These are phyloP conservation scores for Symbiodinium natans DNA, from an alignment of 73 alveolate genomes.

Conservation along the genomic window DNA sequence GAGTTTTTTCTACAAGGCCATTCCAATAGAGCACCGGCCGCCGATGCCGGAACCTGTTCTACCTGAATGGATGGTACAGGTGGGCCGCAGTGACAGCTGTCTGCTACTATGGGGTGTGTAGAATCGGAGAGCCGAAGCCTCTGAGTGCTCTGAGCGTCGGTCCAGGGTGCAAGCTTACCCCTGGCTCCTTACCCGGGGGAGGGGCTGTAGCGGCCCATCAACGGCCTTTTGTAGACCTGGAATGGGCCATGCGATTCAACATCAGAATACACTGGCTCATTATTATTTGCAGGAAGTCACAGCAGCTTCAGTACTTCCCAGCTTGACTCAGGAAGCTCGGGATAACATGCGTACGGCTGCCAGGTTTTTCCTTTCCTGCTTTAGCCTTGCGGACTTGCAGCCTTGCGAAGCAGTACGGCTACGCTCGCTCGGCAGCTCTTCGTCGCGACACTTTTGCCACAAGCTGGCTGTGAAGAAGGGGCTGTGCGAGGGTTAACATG, in stretches of 20 bases:
- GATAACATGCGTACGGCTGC: background rate
- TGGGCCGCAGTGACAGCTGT: background rate
- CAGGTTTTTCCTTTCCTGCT: background rate
- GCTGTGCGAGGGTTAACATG: background rate
- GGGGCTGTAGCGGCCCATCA: background rate
- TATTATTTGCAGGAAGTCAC: background rate
- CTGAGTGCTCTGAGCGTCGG: background rate
- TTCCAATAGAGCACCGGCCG: background rate
- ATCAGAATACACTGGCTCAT: background rate
- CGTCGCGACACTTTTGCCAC: background rate
- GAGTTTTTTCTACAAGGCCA: background rate
- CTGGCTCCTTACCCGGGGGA: constrained; percentile 4
- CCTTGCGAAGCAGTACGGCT: background rate
- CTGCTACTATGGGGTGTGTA: background rate
- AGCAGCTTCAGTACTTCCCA: background rate
- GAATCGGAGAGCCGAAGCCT: background rate
- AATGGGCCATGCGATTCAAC: constrained; percentile 9
- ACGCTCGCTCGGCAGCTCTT: background rate
- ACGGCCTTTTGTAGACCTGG: background rate
- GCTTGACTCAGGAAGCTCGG: background rate
- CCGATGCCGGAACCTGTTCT: constrained; percentile 36
- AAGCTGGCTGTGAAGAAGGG: background rate
- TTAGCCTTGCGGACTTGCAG: background rate
- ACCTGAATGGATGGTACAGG: background rate
- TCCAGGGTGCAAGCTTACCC: background rate